Evolutionary conservation across 1,284 basidiomycete genomes (phyloP).

Genomic region (Schizophyllum commune): DNA sequence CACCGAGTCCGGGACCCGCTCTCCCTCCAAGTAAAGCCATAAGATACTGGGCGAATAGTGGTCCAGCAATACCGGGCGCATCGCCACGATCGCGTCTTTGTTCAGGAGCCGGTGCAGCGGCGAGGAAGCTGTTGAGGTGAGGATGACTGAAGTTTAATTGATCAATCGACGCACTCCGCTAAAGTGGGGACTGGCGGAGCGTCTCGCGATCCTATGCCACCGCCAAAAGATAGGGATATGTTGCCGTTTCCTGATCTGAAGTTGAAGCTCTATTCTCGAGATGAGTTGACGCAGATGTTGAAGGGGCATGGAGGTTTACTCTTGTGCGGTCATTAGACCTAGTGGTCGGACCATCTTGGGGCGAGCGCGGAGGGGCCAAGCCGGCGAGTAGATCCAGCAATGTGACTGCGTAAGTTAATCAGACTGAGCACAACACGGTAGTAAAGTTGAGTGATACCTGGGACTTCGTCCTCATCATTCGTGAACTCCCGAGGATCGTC

Average conservation of each 20-base stretch:
- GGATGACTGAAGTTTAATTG: constrained; percentile 7
- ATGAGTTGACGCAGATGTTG: too few relatives aligned
- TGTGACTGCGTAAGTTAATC: too few relatives aligned
- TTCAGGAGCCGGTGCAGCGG: not conserved
- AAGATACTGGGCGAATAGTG: constrained; percentile 65
- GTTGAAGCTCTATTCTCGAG: not conserved
- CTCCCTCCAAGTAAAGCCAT: constrained; percentile 48
- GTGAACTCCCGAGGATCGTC: constrained; percentile 67
- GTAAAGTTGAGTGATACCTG: too few relatives aligned
- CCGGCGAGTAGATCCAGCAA: too few relatives aligned
- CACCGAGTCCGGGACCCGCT: constrained; percentile 35
- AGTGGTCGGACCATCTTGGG: too few relatives aligned
- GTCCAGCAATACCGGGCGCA: constrained; percentile 41
- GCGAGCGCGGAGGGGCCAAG: too few relatives aligned
- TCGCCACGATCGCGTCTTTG: constrained; percentile 19
- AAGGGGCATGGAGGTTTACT: too few relatives aligned
- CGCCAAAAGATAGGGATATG: too few relatives aligned
- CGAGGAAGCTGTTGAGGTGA: constrained; percentile 25
- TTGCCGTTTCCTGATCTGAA: constrained; percentile 3
- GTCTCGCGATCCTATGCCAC: too few relatives aligned
- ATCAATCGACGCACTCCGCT: constrained; percentile 40
- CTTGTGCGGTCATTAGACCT: too few relatives aligned
- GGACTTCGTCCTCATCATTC: not conserved
- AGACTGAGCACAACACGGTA: too few relatives aligned
- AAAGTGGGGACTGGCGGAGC: constrained; percentile 28